These are phyloP conservation scores for Colletotrichum melonis DNA, from an alignment of 2,329 filamentous ascomycete genomes.

Conservation along the genomic window DNA sequence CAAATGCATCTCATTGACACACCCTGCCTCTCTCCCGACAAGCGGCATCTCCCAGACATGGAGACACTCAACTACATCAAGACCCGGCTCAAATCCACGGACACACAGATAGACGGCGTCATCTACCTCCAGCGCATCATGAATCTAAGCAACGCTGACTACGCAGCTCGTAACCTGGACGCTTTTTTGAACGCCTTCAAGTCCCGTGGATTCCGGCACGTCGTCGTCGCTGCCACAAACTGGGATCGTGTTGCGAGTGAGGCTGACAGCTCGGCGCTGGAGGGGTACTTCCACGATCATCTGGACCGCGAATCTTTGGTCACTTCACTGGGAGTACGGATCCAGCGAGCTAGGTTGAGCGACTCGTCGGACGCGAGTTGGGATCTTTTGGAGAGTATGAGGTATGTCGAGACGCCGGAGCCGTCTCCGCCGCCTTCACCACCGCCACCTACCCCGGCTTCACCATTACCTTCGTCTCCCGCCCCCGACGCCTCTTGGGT, in stretches of 20 bases:
- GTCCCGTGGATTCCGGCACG: neutral
- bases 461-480: no score
- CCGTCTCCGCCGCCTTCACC: neutral
- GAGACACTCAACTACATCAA: neutral
- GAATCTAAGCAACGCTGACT: neutral
- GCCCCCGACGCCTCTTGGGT: no score
- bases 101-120: neutral
- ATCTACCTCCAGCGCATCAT: slow-evolving; percentile 1
- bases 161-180: neutral
- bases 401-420: neutral
- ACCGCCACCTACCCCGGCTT: no score
- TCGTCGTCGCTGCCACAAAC: neutral
- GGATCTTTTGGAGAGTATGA: neutral
- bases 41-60: neutral
- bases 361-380: neutral
- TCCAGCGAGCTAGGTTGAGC: neutral
- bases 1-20: neutral
- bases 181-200: neutral
- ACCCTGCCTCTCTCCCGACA: neutral
- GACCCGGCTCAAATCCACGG: neutral
- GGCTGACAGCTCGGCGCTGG: neutral
- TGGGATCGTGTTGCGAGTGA: neutral
- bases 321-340: neutral
- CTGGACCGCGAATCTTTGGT: no score
- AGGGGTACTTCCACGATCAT: neutral